A percentile compares a stretch with the other conserved stretches of the same genome.
Conservation (phyloP, 768 basidiomycete species). For the Rhodotorula diobovata region DNA sequence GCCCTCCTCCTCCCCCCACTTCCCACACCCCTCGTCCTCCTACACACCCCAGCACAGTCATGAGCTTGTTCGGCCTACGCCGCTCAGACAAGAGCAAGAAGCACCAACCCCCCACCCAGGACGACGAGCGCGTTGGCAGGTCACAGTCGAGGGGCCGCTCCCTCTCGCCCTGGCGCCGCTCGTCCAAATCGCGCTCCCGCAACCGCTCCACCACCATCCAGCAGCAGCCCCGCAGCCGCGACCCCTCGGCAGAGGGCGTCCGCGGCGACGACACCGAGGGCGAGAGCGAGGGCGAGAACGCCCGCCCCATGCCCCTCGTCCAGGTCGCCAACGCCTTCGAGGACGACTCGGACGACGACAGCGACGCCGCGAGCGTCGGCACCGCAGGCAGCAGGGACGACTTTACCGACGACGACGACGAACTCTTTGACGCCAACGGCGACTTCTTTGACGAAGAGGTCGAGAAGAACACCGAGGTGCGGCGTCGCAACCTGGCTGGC, state of each 20-base stretch:
- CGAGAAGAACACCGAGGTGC: constrained; percentile 36
- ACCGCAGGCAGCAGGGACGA: constrained; percentile 2
- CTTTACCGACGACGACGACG: neutral
- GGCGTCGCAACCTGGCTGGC: neutral
- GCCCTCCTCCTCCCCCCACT: neutral
- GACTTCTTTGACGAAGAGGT: constrained; percentile 26
- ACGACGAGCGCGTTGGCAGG: constrained; percentile 10
- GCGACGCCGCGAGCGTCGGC: constrained; percentile 17
- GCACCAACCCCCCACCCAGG: neutral
- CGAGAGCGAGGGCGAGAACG: constrained; percentile 28
- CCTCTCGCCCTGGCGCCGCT: constrained; percentile 30
- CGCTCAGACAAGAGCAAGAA: constrained; percentile 10
- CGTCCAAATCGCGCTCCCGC: constrained; percentile 4
- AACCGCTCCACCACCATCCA: neutral
- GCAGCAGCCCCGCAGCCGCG: neutral
- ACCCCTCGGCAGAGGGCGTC: constrained; percentile 29
- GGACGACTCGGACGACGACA: constrained; percentile 23
- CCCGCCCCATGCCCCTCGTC: constrained; percentile 22
- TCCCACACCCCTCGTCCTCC: neutral
- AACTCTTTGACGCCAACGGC: neutral
- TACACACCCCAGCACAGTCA: neutral
- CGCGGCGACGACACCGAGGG: constrained; percentile 26
- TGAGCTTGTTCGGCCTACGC: constrained; percentile 30
- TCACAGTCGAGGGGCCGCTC: constrained; percentile 15
- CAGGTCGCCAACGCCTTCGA: constrained; percentile 32